Base-by-base conservation (phyloP, 768 basidiomycete species). In the Phaeotremella skinneri region DNA sequence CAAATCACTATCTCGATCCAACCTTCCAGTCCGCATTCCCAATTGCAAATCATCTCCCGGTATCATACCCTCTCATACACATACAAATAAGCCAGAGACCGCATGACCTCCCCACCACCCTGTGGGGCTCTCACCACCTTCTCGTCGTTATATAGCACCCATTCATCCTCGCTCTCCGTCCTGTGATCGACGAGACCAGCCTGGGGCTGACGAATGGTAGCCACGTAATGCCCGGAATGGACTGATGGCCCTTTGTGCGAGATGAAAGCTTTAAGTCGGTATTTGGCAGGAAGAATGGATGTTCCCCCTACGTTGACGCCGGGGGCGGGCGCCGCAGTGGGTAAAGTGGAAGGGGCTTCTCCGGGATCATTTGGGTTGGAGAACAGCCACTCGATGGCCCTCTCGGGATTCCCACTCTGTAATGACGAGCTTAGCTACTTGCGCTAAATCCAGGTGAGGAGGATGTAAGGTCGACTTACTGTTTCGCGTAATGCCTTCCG, bases 201-300 rank as follows among this genome's bases (percentile, higher is more conserved):
- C 68, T 96, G 94, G 68, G 71, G 71, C 91, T 93, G 0, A 88
- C 93, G 58, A 45, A 75, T 65, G 0, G 74, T 72, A 41, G 70
- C 64, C 39, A 77, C 78, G 52, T 76, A 76, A 55, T 77, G 76
- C 31, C 74, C 78, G 0, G 91, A 94, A 72, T 97, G 94, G 25
- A 93, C 91, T 0, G 90, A 92, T 0, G 90, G 89, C 0, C 94
- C 93, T 70, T 96, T 98, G 81, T 99, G 94, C 50, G 92, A 96
- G 69, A 99, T 85, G 80, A 98, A 99, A 7, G 90, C 91, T 72
- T 91, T 89, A 27, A 99, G 83, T 27, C 80, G 79, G 79, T 90
- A 99, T 14, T 79, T 78, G 4, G 86, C 91, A 0, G 93, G 93
- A 0, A 91, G 80, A 1, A 70, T 67, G 2, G 79, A 78, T 27